A percentile compares a stretch with the other conserved stretches of the same genome.
These are phyloP conservation scores for Phytophthora sp. DNA, from an alignment of 352 stramenopile species.

Conservation along the genomic window DNA sequence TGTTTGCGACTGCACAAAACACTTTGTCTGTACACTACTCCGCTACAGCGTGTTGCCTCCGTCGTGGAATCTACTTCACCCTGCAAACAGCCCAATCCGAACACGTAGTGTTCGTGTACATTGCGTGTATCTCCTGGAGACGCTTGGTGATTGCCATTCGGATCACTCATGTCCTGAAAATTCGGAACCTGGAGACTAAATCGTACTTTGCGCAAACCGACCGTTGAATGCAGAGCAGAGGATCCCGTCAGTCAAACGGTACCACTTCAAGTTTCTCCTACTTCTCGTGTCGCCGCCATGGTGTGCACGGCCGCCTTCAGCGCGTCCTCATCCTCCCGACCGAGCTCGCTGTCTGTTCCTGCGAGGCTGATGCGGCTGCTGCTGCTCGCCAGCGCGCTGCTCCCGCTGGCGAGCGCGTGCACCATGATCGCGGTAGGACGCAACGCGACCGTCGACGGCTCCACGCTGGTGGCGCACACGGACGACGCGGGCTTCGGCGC, in stretches of 20 bases:
- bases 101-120: too few species aligned
- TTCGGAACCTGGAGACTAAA: slow-evolving; percentile 1
- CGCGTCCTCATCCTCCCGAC: too few species aligned
- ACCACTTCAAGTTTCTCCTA: slow-evolving; percentile 28
- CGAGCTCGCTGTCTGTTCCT: too few species aligned
- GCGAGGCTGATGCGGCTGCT: slow-evolving; percentile 9
- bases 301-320: neutral
- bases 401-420: slow-evolving; percentile 48
- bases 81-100: too few species aligned
- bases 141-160: too few species aligned
- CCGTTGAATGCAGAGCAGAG: slow-evolving; percentile 1
- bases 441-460: slow-evolving; percentile 83
- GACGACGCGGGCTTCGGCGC: slow-evolving; percentile 83
- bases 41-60: too few species aligned
- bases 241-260: neutral
- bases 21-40: too few species aligned
- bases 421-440: slow-evolving; percentile 90
- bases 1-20: too few species aligned
- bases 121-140: too few species aligned
- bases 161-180: neutral
- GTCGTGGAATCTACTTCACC: too few species aligned
- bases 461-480: slow-evolving; percentile 90
- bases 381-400: slow-evolving; percentile 1
- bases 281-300: neutral
- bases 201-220: slow-evolving; percentile 16